Evolutionary conservation across 164 flowering plant species (phyloP).

Genomic region (Aristolochia californica): DNA sequence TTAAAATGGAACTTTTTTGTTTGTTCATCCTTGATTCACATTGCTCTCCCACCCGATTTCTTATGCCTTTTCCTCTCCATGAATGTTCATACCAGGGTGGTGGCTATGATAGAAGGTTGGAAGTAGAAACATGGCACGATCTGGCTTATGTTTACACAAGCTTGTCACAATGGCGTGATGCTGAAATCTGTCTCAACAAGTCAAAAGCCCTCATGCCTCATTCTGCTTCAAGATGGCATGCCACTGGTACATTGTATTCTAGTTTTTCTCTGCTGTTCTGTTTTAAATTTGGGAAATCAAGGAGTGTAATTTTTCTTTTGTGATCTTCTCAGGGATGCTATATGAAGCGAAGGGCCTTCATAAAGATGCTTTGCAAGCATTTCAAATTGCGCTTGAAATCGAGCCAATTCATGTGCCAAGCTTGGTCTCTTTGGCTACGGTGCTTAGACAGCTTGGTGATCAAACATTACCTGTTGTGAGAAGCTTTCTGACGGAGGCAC

Average conservation of each 20-base stretch:
- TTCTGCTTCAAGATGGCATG: conserved; percentile 72
- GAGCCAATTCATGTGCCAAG: conserved; percentile 75
- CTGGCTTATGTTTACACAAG: conserved; percentile 67
- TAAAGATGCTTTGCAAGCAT: conserved; percentile 56
- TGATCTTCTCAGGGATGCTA: conserved; percentile 43
- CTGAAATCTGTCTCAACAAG: conserved; percentile 72
- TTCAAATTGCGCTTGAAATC: conserved; percentile 52
- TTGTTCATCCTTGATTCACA: not conserved
- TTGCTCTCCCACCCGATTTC: not conserved
- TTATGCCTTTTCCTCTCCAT: not conserved
- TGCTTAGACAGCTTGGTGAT: conserved; percentile 37
- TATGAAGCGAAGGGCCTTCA: conserved; percentile 54
- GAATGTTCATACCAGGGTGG: conserved; percentile 33
- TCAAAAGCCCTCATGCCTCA: conserved; percentile 48
- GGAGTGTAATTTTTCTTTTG: too few species aligned
- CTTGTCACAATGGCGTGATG: conserved; percentile 83
- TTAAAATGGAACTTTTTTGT: not conserved
- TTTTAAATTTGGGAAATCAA: not conserved
- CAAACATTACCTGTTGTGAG: conserved; percentile 41
- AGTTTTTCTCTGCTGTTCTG: not conserved
- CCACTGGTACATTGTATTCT: conserved; percentile 38
- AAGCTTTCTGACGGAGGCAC: conserved; percentile 62
- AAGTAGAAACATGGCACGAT: conserved; percentile 92
- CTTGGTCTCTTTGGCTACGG: conserved; percentile 53
- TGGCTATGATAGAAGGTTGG: conserved; percentile 38